Conservation (phyloP, 75 land plant genomes). For the Chamaecyparis obtusa region DNA sequence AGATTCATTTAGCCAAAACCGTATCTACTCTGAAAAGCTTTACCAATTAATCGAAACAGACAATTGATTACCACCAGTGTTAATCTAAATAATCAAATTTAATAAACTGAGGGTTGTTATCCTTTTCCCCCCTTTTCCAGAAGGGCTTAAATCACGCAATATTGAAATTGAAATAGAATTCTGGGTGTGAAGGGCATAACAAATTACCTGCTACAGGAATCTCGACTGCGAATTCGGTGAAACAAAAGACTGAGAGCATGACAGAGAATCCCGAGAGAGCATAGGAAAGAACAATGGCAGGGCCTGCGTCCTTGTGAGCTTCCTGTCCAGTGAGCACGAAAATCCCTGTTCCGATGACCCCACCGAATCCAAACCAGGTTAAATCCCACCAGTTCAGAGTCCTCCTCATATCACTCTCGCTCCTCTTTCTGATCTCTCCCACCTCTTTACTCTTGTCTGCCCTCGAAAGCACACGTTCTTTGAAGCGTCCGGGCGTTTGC, state of each 20-base stretch:
- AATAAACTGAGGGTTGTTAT: too few species aligned
- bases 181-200: too few species aligned
- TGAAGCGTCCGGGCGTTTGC: constrained; percentile 37
- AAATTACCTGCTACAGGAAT: constrained; percentile 76
- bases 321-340: constrained; percentile 86
- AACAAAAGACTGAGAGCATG: constrained; percentile 88
- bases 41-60: too few species aligned
- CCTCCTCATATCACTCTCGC: constrained; percentile 54
- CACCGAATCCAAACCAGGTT: constrained; percentile 78
- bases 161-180: too few species aligned
- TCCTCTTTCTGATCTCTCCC: constrained; percentile 23
- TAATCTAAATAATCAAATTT: too few species aligned
- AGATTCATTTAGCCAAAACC: too few species aligned
- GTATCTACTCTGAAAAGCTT: too few species aligned
- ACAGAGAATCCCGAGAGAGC: constrained; percentile 73
- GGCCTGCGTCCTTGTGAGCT: constrained; percentile 62
- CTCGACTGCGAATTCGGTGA: constrained; percentile 87
- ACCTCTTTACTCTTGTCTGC: constrained; percentile 48
- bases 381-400: constrained; percentile 88
- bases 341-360: constrained; percentile 81
- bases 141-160: too few species aligned
- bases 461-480: constrained; percentile 46
- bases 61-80: too few species aligned
- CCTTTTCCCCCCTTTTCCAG: too few species aligned
- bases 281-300: constrained; percentile 71